These are phyloP conservation scores for Pistacia atlantica DNA, from an alignment of 345 rosid species.

Conservation along the genomic window DNA sequence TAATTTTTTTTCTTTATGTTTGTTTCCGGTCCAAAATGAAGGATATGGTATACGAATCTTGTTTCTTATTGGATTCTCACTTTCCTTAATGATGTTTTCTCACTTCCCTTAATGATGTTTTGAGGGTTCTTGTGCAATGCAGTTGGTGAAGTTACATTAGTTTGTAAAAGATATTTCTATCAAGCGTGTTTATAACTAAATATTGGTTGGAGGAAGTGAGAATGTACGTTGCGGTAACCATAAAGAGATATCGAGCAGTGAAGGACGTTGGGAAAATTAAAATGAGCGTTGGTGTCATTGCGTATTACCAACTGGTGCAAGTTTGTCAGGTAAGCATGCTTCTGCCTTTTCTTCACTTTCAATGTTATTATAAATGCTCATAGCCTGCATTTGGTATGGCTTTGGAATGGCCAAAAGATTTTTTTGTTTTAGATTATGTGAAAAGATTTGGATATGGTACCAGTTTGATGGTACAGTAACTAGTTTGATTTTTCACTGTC, in stretches of 20 bases:
- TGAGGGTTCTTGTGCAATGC: constrained; percentile 6
- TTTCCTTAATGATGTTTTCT: neutral
- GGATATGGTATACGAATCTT: neutral
- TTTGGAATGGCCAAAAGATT: too few species aligned
- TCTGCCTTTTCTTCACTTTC: constrained; percentile 3
- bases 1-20: neutral
- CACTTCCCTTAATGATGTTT: neutral
- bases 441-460: too few species aligned
- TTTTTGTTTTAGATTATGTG: too few species aligned
- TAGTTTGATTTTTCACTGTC: neutral
- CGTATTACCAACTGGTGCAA: constrained; percentile 73
- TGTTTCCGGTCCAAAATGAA: neutral
- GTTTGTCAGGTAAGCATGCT: constrained; percentile 74
- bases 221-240: constrained; percentile 74
- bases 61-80: neutral
- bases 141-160: constrained; percentile 39
- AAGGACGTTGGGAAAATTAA: constrained; percentile 80
- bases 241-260: constrained; percentile 70
- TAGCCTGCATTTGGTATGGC: too few species aligned
- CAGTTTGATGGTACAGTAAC: too few species aligned
- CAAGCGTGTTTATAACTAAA: constrained; percentile 20
- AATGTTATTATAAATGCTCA: neutral
- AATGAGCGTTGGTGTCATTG: constrained; percentile 73
- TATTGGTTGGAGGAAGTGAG: constrained; percentile 54
- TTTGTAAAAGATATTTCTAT: constrained; percentile 23